These are phyloP conservation scores for Boletus sp. DNA, from an alignment of 768 basidiomycete genomes.

Conservation along the genomic window DNA sequence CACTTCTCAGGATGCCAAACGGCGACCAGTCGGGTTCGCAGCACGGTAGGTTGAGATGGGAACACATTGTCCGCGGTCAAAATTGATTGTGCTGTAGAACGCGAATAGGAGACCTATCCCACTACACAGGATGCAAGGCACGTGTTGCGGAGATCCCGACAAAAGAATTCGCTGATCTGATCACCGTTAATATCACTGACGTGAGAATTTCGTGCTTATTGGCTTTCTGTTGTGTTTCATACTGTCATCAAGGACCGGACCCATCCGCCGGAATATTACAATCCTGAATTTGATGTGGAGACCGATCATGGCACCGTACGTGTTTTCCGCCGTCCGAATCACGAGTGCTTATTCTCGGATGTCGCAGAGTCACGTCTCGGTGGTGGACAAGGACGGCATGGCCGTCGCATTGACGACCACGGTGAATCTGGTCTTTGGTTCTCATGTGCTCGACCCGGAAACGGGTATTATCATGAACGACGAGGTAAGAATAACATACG, in stretches of 20 bases:
- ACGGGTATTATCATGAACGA: conserved; percentile 89
- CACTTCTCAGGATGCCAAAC: conserved; percentile 3
- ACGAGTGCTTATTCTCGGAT: conserved; percentile 5
- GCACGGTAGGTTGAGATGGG: conserved; percentile 42
- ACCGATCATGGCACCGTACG: conserved; percentile 80
- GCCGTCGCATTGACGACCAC: conserved; percentile 83
- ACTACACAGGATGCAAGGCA: conserved; percentile 47
- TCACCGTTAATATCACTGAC: conserved; percentile 76
- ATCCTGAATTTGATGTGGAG: conserved; percentile 74
- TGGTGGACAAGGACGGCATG: conserved; percentile 80
- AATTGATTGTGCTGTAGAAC: conserved; percentile 51
- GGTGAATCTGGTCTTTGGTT: conserved; percentile 86
- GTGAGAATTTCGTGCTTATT: conserved; percentile 43
- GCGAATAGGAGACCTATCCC: conserved; percentile 76
- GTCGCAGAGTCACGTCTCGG: conserved; percentile 74
- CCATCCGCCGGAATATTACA: conserved; percentile 79
- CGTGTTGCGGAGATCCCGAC: conserved; percentile 65
- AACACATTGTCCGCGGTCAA: conserved; percentile 8
- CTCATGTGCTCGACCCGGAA: conserved; percentile 74
- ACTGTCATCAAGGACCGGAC: conserved; percentile 62
- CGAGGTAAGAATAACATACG: conserved; percentile 43
- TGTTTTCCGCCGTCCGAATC: not conserved
- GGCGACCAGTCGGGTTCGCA: conserved; percentile 56
- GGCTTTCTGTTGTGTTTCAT: conserved; percentile 4
- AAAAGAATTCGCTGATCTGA: conserved; percentile 61